Base-by-base conservation (phyloP, 2,329 filamentous ascomycete species). In the Botryosphaeria agaves region DNA sequence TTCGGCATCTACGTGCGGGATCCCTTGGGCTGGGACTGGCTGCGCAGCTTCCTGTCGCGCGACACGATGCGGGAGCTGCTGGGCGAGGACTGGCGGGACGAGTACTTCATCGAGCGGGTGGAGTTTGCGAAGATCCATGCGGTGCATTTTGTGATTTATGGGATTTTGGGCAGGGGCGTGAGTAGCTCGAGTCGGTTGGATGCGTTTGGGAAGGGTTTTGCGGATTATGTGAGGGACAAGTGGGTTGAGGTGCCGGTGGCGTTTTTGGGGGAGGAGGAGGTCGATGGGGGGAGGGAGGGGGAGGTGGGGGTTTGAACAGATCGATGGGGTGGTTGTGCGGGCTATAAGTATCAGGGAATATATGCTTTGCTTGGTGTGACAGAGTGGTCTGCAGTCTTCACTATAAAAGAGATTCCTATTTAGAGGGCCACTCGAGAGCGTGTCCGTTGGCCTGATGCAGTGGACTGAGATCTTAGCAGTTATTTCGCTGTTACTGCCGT, bases 121-220 rank as follows among this genome's bases (percentile, higher is more conserved):
- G 53, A 57, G 36, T 45, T 57, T 36, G 46, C 45, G 1, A 43
- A 48, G 11, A 47, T 57, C 14, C 38, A 41, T 16, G 53, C 54
- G 2, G 53, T 59, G 26, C 55, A 59, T 38, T 56, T 57, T 44
- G 60, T 65, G 7, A 45, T 65, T 2, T 64, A 64, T 33, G 61
- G 59, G 2, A 49, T 52, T 14, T 41, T 65, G 11, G 59, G 55
- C 0, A 35, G 53, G 1, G 57, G 56, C 1, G 61, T 69, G 3
- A 67, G 61, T 36, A 63, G 61, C 33, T 60, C 57, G 7, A 52
- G 46, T 15, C 41, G 53, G 23, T 36, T 69, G 12, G 65, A 69
- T 46, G 47, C 48, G 7, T 47, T 68, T 37, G 66, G 59, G 1
- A 69, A 69, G 40, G 62, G 63, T 0, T 64, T 67, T 39, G 60